Evolutionary conservation across 176 grass and related monocot genomes (phyloP).

Genomic region (Microstegium vimineum): DNA sequence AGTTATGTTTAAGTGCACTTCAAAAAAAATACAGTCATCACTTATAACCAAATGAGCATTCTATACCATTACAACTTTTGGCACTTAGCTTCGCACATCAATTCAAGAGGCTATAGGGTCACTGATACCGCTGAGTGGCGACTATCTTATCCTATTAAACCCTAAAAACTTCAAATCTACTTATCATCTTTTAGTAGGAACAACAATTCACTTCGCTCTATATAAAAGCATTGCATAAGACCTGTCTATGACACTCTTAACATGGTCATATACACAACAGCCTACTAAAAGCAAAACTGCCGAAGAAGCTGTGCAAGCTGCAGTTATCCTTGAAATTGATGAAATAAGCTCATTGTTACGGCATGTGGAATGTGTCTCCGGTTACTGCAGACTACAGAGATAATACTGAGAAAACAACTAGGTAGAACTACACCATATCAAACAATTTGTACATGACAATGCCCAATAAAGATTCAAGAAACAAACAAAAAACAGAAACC

Average conservation of each 20-base stretch:
- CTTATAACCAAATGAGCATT: conserved; percentile 2
- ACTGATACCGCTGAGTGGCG: not conserved
- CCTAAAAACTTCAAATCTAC: not conserved
- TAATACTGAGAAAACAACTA: not conserved
- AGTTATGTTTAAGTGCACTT: not conserved
- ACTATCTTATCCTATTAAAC: not conserved
- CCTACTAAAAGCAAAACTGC: not conserved
- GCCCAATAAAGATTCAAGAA: not conserved
- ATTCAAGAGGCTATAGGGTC: not conserved
- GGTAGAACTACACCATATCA: conserved; percentile 2
- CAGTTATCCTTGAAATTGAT: not conserved
- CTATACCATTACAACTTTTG: not conserved
- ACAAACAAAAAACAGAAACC: not conserved
- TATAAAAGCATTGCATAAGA: not conserved
- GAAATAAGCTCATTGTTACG: not conserved
- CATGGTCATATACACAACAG: not conserved
- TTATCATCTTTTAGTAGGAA: not conserved
- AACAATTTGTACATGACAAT: not conserved
- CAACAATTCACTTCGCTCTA: not conserved
- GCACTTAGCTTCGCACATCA: not conserved
- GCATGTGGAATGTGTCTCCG: not conserved
- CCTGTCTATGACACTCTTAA: not conserved
- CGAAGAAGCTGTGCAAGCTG: not conserved
- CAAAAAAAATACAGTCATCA: not conserved
- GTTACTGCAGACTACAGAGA: not conserved